phyloP scores from a whole-genome alignment of 2,329 filamentous ascomycete genomes.

The Neofusicoccum kwambonambiense region DNA sequence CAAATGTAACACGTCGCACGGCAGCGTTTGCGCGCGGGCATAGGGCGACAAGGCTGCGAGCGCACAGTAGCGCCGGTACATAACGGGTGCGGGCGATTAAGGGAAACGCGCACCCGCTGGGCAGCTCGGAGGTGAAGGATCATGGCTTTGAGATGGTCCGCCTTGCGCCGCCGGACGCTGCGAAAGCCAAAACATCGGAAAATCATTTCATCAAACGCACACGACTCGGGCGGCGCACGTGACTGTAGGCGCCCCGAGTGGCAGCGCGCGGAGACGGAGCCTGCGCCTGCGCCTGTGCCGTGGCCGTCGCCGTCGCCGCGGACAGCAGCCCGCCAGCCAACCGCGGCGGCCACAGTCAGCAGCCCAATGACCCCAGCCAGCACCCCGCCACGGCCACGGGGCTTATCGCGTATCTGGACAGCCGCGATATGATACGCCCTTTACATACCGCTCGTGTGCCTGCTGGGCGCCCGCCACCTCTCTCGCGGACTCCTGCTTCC shows the following conservation, averaged over 20 bases:
- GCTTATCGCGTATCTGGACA: conserved; percentile 1
- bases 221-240: conserved; percentile 11
- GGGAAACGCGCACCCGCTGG: background rate
- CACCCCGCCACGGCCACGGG: background rate
- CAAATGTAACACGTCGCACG: conserved; percentile 17
- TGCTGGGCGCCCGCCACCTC: background rate
- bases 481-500: background rate
- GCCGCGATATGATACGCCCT: conserved; percentile 2
- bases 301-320: no score
- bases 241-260: background rate
- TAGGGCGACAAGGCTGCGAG: background rate
- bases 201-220: conserved; percentile 15
- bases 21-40: background rate
- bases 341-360: conserved; percentile 4
- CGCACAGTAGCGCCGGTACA: background rate
- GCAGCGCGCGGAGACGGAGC: no score
- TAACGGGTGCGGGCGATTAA: background rate
- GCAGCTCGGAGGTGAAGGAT: conserved; percentile 11
- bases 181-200: conserved; percentile 5
- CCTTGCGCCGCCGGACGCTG: background rate
- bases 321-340: background rate
- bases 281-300: no score
- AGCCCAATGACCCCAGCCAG: background rate
- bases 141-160: background rate
- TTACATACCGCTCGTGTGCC: conserved; percentile 1